Percentiles rank a stretch among this genome's conserved stretches.
Evolutionary conservation across 768 basidiomycete genomes (phyloP).

Genomic region (Lentinula guzmanii): DNA sequence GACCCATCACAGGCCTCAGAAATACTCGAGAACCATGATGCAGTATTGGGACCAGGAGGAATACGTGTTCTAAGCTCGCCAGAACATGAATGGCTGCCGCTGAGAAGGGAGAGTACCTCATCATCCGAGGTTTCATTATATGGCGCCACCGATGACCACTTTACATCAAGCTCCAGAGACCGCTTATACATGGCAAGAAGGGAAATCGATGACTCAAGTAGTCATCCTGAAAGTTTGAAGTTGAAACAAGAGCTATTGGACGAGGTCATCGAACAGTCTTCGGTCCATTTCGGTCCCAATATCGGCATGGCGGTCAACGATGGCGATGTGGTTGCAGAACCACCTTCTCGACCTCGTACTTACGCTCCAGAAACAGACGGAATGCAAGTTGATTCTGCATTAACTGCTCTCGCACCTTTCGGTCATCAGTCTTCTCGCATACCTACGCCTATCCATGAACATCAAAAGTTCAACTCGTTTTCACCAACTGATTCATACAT

Average conservation of each 20-base stretch:
- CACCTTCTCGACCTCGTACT: no score
- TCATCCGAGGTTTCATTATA: background rate
- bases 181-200: background rate
- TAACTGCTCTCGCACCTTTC: background rate
- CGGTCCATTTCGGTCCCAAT: no score
- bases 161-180: background rate
- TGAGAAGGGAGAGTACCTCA: background rate
- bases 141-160: background rate
- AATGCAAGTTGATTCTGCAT: background rate
- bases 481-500: background rate
- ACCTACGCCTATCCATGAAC: background rate
- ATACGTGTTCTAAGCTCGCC: slow-evolving; percentile 2
- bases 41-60: slow-evolving; percentile 1
- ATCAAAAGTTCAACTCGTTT: background rate
- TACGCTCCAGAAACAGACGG: background rate
- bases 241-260: background rate
- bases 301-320: no score
- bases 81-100: background rate
- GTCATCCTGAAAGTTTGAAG: background rate
- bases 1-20: background rate
- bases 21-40: background rate
- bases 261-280: background rate
- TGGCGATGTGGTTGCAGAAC: no score
- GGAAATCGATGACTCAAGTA: background rate
- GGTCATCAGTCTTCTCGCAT: background rate